These are phyloP conservation scores for Glarea lozoyensis DNA, from an alignment of 495 filamentous ascomycete genomes.

Conservation along the genomic window DNA sequence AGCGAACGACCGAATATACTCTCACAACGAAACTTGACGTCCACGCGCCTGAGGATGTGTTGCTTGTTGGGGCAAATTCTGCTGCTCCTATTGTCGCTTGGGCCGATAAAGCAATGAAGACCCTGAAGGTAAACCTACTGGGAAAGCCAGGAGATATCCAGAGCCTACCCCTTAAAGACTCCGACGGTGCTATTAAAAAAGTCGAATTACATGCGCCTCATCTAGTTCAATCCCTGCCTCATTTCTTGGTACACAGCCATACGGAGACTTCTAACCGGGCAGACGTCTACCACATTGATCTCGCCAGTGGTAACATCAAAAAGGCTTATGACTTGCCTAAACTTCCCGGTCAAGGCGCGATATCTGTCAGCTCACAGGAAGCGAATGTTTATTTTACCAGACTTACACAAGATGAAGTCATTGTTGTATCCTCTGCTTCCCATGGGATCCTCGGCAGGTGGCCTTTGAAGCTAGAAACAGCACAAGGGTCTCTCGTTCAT, in stretches of 20 bases:
- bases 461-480: constrained; percentile 38
- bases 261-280: constrained; percentile 65
- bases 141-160: constrained; percentile 50
- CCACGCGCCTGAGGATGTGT: constrained; percentile 52
- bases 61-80: constrained; percentile 78
- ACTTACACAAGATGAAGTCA: constrained; percentile 60
- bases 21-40: constrained; percentile 70
- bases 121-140: constrained; percentile 71
- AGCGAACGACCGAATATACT: constrained; percentile 51
- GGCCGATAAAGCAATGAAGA: constrained; percentile 60
- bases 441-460: constrained; percentile 68
- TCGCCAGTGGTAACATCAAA: constrained; percentile 50
- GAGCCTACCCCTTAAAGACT: constrained; percentile 32
- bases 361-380: constrained; percentile 67
- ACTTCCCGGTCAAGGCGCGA: constrained; percentile 57
- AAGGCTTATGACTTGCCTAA: constrained; percentile 72
- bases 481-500: constrained; percentile 38
- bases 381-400: constrained; percentile 85
- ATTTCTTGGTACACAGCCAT: constrained; percentile 80
- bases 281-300: constrained; percentile 76
- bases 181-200: constrained; percentile 48
- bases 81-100: constrained; percentile 74
- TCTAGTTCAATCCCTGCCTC: constrained; percentile 56
- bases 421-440: constrained; percentile 66
- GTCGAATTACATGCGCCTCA: constrained; percentile 69